Evolutionary conservation across 331 rosid species (phyloP), one percentile per base, ranked within the genome.

Genomic region (Phaseolus coccineus): DNA sequence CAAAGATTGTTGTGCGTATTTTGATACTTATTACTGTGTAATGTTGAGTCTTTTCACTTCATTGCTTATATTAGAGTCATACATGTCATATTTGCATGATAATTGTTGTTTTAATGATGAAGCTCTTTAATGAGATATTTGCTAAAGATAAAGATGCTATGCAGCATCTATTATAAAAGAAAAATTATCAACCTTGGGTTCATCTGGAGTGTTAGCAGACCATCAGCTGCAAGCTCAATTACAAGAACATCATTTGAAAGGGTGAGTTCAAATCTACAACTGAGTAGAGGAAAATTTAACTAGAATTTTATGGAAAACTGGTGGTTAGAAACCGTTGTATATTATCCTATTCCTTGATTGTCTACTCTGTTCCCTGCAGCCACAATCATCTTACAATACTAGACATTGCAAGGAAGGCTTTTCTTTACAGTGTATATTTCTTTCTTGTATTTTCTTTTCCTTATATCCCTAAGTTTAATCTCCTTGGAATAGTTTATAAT

Each of bases 141-240:
- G 74, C 90, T 87, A 82, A 91, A 58, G 65, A 52, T 80, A 71
- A 64, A 73, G 50, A 71, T 87, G 9, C 76, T 79, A 80, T 87
- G 85, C 97, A 96, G 99, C 98, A 56, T 96, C 99, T 84, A 89
- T 89, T 74, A 88, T 93, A 82, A 96, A 91, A 82, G 99, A 96
- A 87, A 96, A 96, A 71, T 93, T 96, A 79, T 79, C 92, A 24
- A 83, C 94, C 77, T 78, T 96, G 92, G 99, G 99, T 77, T 87
- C 99, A 56, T 93, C 99, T 83, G 99, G 99, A 85, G 90, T 93
- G 73, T 85, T 93, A 86, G 99, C 98, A 2, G 99, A 96, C 22
- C 99, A 96, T 86, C 99, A 96, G 83, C 99, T 96, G 87, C 99
- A 96, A 86, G 94, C 99, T 35, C 98, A 93, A 81, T 84, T 96